phyloP scores from a whole-genome alignment of 2,329 filamentous ascomycete species.

The Hypoxylon sp. region DNA sequence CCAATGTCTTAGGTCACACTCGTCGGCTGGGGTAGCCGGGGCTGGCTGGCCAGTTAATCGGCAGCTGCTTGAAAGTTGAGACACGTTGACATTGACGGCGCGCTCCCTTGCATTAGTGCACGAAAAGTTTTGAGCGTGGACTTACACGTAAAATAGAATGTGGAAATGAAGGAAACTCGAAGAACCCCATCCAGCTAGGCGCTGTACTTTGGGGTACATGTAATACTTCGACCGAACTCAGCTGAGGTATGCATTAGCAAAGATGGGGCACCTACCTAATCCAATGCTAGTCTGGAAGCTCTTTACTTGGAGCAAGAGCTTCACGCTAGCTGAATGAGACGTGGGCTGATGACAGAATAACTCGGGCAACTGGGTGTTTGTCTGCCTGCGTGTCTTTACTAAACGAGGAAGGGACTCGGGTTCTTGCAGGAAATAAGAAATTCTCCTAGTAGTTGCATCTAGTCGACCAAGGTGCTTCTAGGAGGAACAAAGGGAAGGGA shows the following conservation, averaged over 20 bases:
- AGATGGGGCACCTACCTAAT: slow-evolving; percentile 12
- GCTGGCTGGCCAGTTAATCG: slow-evolving; percentile 16
- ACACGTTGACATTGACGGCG: slow-evolving; percentile 27
- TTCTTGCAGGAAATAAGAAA: slow-evolving; percentile 23
- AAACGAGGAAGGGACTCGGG: slow-evolving; percentile 1
- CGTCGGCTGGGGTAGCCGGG: slow-evolving; percentile 41
- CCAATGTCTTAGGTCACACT: slow-evolving; percentile 27
- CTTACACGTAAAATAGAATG: slow-evolving; percentile 25
- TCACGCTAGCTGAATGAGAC: slow-evolving; percentile 5
- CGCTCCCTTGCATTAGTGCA: slow-evolving; percentile 41
- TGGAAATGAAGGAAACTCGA: slow-evolving; percentile 29
- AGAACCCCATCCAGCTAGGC: slow-evolving; percentile 8
- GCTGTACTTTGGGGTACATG: slow-evolving; percentile 39
- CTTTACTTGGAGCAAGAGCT: slow-evolving; percentile 11
- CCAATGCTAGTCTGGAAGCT: slow-evolving; percentile 9
- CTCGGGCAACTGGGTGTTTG: slow-evolving; percentile 15
- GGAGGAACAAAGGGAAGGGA: slow-evolving; percentile 6
- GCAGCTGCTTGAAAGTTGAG: slow-evolving; percentile 3
- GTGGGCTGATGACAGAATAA: slow-evolving; percentile 30
- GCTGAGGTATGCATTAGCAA: not conserved
- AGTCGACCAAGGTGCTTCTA: not conserved
- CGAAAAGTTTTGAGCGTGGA: slow-evolving; percentile 29
- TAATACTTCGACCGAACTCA: not conserved
- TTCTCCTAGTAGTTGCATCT: slow-evolving; percentile 7
- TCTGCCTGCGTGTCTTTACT: not conserved